Conservation (phyloP, 495 filamentous ascomycete genomes). For the Stereocaulon alpinum region DNA sequence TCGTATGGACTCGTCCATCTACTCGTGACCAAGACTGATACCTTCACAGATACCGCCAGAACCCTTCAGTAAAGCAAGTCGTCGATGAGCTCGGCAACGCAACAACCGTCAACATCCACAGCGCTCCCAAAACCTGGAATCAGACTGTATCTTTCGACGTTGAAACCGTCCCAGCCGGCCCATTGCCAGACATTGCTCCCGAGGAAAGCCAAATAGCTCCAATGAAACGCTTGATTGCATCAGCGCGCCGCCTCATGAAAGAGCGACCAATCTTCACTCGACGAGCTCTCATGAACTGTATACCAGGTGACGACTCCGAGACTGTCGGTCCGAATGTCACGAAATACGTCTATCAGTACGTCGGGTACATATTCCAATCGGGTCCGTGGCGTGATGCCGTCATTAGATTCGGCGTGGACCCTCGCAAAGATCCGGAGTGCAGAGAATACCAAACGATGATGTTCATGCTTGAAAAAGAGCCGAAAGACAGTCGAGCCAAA, state of each 20-base stretch:
- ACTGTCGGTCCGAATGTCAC: constrained; percentile 45
- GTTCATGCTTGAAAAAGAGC: constrained; percentile 46
- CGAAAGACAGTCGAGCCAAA: constrained; percentile 15
- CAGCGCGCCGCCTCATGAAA: constrained; percentile 50
- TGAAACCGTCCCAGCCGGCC: constrained; percentile 37
- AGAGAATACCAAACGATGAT: constrained; percentile 79
- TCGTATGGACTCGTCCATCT: constrained; percentile 25
- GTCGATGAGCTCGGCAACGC: constrained; percentile 41
- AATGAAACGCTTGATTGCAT: constrained; percentile 48
- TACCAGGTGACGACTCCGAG: constrained; percentile 23
- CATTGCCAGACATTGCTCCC: constrained; percentile 39
- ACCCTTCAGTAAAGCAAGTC: constrained; percentile 44
- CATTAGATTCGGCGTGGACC: constrained; percentile 76
- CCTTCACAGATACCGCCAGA: constrained; percentile 43
- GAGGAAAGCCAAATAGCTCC: constrained; percentile 35
- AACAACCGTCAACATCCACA: constrained; percentile 43
- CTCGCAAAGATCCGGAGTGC: constrained; percentile 60
- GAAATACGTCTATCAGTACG: constrained; percentile 58
- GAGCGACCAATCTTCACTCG: constrained; percentile 79
- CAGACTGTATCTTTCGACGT: constrained; percentile 55
- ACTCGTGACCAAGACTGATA: constrained; percentile 6
- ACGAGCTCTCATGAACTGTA: constrained; percentile 59
- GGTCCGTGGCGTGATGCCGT: constrained; percentile 88
- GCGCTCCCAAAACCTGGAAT: constrained; percentile 38
- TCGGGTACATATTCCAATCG: constrained; percentile 78